Conservation (phyloP, 2,329 filamentous ascomycete species). For the Podosphaera xanthii region DNA sequence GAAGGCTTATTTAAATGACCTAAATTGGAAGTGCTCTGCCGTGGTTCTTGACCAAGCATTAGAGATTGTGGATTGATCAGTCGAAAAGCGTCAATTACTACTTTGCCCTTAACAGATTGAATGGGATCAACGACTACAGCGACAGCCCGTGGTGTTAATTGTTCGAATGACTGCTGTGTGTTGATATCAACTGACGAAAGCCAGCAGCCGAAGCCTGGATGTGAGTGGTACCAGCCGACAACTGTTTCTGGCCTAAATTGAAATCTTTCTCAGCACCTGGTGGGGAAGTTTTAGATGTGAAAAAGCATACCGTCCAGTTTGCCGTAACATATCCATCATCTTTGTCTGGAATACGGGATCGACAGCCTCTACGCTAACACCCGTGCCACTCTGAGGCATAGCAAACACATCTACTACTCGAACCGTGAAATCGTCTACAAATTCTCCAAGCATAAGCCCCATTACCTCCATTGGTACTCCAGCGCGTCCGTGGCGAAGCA, state of each 20-base stretch:
- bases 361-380: conserved; percentile 93
- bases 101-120: conserved; percentile 97
- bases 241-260: conserved; percentile 66
- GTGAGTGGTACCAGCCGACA: conserved; percentile 98
- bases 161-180: conserved; percentile 98
- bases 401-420: conserved; percentile 96
- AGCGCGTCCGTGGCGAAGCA: conserved; percentile 90
- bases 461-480: conserved; percentile 99
- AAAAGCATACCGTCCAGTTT: conserved; percentile 60
- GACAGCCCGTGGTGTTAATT: conserved; percentile 86
- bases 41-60: conserved; percentile 93
- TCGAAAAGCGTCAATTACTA: conserved; percentile 96
- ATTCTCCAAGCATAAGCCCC: conserved; percentile 96
- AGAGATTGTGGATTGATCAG: conserved; percentile 94
- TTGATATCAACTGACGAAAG: conserved; percentile 98
- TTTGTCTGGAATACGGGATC: conserved; percentile 98
- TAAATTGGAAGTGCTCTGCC: conserved; percentile 92
- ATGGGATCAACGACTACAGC: conserved; percentile 97
- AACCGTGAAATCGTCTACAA: conserved; percentile 97
- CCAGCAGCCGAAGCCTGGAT: conserved; percentile 98
- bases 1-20: conserved; percentile 97
- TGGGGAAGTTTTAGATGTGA: not conserved
- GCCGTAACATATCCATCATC: conserved; percentile 99
- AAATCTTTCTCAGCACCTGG: conserved; percentile 3
- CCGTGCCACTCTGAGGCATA: conserved; percentile 96